Evolutionary conservation across 495 filamentous ascomycete species (phyloP).

Genomic region (Penicillium bovifimosum): DNA sequence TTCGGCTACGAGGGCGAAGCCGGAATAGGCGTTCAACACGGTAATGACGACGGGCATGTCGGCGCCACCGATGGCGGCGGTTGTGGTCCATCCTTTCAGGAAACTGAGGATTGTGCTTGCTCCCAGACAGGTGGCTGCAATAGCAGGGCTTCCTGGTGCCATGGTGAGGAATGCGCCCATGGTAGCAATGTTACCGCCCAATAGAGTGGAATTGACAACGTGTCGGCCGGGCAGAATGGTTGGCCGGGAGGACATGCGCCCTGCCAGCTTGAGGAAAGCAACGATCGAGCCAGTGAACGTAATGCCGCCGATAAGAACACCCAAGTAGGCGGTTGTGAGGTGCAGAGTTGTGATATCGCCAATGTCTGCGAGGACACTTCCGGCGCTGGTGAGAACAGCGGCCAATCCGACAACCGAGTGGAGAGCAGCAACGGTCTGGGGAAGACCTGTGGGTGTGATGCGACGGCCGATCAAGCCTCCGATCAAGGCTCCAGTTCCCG

Average conservation of each 20-base stretch:
- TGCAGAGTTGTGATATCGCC: conserved; percentile 64
- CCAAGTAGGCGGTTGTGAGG: conserved; percentile 71
- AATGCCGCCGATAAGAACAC: conserved; percentile 72
- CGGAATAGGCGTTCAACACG: conserved; percentile 78
- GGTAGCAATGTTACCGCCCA: conserved; percentile 66
- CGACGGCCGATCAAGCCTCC: conserved; percentile 70
- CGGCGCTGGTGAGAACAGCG: conserved; percentile 75
- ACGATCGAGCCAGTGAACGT: conserved; percentile 82
- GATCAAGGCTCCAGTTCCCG: conserved; percentile 56
- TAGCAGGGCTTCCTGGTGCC: conserved; percentile 65
- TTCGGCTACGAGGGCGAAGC: conserved; percentile 77
- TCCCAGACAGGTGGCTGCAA: conserved; percentile 66
- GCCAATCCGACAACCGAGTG: conserved; percentile 80
- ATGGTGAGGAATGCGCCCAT: conserved; percentile 74
- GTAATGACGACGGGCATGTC: conserved; percentile 87
- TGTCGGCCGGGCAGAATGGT: conserved; percentile 64
- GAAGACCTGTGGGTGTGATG: conserved; percentile 74
- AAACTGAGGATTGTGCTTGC: conserved; percentile 72
- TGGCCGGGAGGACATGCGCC: conserved; percentile 68
- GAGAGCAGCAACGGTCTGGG: conserved; percentile 74
- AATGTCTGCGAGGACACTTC: conserved; percentile 68
- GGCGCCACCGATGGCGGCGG: conserved; percentile 75
- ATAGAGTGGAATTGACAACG: conserved; percentile 60
- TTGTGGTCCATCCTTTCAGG: conserved; percentile 76
- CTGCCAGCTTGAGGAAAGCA: conserved; percentile 73